Conservation (phyloP, 2,329 filamentous ascomycete species). For the Diaporthe citriasiana region DNA sequence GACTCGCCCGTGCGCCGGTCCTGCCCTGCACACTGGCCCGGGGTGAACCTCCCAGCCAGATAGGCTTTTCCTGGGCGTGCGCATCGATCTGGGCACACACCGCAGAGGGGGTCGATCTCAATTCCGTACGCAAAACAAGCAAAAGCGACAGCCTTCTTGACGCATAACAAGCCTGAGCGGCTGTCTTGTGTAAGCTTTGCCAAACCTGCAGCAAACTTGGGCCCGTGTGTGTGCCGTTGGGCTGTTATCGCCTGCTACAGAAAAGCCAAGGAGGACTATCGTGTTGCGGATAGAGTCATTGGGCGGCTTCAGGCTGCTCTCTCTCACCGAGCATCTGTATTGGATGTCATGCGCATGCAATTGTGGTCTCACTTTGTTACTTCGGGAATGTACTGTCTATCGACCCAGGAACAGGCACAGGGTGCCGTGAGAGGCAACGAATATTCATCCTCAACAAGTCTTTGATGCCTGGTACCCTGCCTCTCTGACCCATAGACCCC, state of each 20-base stretch:
- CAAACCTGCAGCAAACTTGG: background rate
- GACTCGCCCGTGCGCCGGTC: background rate
- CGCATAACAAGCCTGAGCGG: background rate
- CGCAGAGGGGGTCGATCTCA: conserved; percentile 6
- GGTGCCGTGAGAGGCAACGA: background rate
- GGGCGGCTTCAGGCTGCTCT: background rate
- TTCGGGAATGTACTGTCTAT: background rate
- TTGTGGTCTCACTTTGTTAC: background rate
- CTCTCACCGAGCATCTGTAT: background rate
- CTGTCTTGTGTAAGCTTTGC: conserved; percentile 18
- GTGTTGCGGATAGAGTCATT: conserved; percentile 18
- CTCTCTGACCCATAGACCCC: background rate
- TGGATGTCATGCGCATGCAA: background rate
- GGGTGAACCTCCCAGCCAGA: background rate
- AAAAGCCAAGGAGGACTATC: background rate
- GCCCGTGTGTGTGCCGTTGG: conserved; percentile 1
- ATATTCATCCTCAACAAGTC: background rate
- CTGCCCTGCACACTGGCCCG: background rate
- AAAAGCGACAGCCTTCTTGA: conserved; percentile 10
- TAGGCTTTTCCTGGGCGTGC: background rate
- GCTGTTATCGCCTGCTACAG: background rate
- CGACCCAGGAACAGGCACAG: background rate
- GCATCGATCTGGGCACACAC: conserved; percentile 19
- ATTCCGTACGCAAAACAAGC: conserved; percentile 12
- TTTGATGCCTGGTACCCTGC: background rate